Percentiles rank a stretch among this genome's conserved stretches.
Evolutionary conservation across 176 grass and related monocot species (phyloP).

Genomic region (Raddia distichophylla): DNA sequence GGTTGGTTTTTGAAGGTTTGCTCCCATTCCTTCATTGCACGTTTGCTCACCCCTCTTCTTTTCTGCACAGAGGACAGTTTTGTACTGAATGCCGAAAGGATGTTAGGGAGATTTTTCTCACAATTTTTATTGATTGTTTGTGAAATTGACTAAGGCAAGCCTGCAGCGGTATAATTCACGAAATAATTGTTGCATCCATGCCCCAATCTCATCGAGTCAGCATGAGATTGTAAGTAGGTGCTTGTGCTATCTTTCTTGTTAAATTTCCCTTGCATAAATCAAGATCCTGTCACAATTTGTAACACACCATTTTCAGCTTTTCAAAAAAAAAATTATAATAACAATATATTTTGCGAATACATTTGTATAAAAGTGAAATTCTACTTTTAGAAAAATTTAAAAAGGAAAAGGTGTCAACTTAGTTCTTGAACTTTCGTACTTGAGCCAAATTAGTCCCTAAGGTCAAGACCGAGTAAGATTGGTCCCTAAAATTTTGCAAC

Average conservation of each 20-base stretch:
- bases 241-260: slow-evolving; percentile 12
- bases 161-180: not conserved
- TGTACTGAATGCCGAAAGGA: not conserved
- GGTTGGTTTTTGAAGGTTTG: not conserved
- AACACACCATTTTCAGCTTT: too few species aligned
- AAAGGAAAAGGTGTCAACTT: too few species aligned
- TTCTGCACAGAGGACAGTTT: not conserved
- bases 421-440: too few species aligned
- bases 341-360: too few species aligned
- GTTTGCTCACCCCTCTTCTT: not conserved
- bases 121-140: not conserved
- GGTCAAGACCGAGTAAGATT: too few species aligned
- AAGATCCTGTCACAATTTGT: not conserved
- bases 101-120: not conserved
- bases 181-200: not conserved
- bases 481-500: too few species aligned
- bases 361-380: too few species aligned
- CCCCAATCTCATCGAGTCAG: not conserved
- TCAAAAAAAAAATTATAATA: too few species aligned
- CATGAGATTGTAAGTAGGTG: not conserved
- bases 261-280: not conserved
- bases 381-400: too few species aligned
- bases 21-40: not conserved
- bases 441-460: too few species aligned
- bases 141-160: not conserved